phyloP scores from a whole-genome alignment of 1,284 basidiomycete genomes.

The Anthracocystis setariae region DNA sequence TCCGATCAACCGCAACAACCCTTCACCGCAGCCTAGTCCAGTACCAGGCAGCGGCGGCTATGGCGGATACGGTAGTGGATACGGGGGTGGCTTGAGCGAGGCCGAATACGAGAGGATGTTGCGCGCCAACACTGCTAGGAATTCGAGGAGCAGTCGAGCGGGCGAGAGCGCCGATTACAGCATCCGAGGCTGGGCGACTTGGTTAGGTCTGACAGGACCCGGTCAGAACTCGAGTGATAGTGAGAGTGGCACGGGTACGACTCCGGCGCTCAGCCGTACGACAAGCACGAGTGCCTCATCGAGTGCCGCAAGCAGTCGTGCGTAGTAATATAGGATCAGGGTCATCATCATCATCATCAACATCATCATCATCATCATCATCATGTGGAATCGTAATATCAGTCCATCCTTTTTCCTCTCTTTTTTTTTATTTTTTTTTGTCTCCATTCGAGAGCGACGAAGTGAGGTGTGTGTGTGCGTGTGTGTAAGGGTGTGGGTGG shows the following conservation, averaged over 20 bases:
- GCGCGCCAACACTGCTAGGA: conserved; percentile 31
- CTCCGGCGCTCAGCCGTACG: conserved; percentile 4
- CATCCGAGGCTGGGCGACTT: conserved; percentile 32
- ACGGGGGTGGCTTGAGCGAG: conserved; percentile 32
- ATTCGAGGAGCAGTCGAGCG: conserved; percentile 13
- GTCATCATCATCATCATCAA: too few species aligned
- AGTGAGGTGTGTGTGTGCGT: too few species aligned
- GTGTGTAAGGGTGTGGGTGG: too few species aligned
- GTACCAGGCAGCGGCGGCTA: conserved; percentile 13
- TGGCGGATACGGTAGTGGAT: conserved; percentile 24
- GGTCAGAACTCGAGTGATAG: background rate
- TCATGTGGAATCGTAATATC: too few species aligned
- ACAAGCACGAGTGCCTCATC: conserved; percentile 3
- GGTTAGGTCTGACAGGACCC: conserved; percentile 24
- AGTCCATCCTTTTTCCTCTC: too few species aligned
- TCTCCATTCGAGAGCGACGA: too few species aligned
- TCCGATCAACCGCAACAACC: conserved; percentile 40
- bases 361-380: too few species aligned
- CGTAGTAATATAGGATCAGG: too few species aligned
- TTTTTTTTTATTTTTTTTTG: too few species aligned
- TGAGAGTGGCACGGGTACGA: background rate
- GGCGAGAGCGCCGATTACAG: conserved; percentile 39
- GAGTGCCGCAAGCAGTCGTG: background rate
- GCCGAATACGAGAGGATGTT: conserved; percentile 51
- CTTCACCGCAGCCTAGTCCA: conserved; percentile 33